Conservation (phyloP, 495 filamentous ascomycete species). For the Cairneyella variabilis region DNA sequence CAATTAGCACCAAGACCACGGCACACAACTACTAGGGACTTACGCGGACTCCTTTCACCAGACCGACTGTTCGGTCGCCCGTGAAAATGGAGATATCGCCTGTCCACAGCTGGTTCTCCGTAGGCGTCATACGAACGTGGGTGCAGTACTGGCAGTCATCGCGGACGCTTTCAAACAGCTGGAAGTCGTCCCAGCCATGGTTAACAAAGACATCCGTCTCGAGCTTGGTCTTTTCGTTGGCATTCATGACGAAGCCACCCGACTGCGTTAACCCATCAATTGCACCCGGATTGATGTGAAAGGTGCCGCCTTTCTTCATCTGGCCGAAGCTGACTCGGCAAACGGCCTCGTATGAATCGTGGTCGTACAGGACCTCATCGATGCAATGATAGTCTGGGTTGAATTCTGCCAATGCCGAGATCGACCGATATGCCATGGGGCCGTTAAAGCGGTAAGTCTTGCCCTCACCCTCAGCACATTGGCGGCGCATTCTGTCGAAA, state of each 20-base stretch:
- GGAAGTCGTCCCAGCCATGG: slow-evolving; percentile 72
- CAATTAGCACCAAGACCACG: slow-evolving; percentile 51
- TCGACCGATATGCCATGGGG: background rate
- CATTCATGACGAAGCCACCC: slow-evolving; percentile 76
- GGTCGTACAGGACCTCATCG: slow-evolving; percentile 68
- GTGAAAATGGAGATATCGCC: slow-evolving; percentile 11
- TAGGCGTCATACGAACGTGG: slow-evolving; percentile 61
- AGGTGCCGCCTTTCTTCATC: slow-evolving; percentile 51
- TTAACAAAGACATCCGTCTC: slow-evolving; percentile 68
- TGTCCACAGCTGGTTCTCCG: slow-evolving; percentile 33
- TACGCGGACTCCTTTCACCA: background rate
- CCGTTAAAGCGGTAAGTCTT: background rate
- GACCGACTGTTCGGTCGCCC: background rate
- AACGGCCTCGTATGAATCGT: slow-evolving; percentile 59
- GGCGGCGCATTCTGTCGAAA: too few species aligned
- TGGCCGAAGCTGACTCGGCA: slow-evolving; percentile 57
- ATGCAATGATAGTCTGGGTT: slow-evolving; percentile 61
- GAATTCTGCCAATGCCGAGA: background rate
- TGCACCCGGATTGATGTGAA: slow-evolving; percentile 61
- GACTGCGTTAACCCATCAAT: slow-evolving; percentile 65
- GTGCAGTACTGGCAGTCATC: slow-evolving; percentile 60
- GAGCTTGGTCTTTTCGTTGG: slow-evolving; percentile 66
- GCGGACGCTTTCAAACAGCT: slow-evolving; percentile 58
- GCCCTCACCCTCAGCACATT: too few species aligned
- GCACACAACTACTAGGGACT: slow-evolving; percentile 15